A percentile compares a stretch with the other conserved stretches of the same genome.
phyloP scores from a whole-genome alignment of 2,329 filamentous ascomycete species.

The Phialophora macrospora region DNA sequence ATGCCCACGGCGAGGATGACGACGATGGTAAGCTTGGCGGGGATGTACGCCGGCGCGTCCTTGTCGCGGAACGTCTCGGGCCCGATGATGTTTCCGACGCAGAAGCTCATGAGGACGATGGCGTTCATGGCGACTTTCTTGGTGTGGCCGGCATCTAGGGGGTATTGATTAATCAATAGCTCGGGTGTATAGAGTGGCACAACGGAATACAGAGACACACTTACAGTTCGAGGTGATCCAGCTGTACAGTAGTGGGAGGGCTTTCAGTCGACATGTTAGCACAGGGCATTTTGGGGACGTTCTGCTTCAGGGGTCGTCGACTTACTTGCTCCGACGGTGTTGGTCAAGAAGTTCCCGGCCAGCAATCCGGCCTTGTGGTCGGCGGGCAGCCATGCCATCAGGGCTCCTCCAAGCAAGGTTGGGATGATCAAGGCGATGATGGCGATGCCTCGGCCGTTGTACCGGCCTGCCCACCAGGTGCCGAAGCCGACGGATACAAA shows the following conservation, averaged over 20 bases:
- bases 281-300: neutral
- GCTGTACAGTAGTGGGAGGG: conserved; percentile 51
- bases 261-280: conserved; percentile 14
- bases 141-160: conserved; percentile 50
- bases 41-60: conserved; percentile 49
- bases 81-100: conserved; percentile 52
- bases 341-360: conserved; percentile 52
- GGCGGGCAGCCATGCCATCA: conserved; percentile 45
- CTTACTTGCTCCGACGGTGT: conserved; percentile 48
- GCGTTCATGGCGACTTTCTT: conserved; percentile 58
- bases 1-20: conserved; percentile 45
- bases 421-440: conserved; percentile 53
- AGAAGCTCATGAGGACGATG: conserved; percentile 51
- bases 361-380: conserved; percentile 50
- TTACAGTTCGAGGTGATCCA: conserved; percentile 53
- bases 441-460: conserved; percentile 49
- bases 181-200: neutral
- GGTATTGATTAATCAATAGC: neutral
- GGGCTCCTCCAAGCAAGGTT: conserved; percentile 52
- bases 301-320: neutral
- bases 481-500: conserved; percentile 50
- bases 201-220: neutral
- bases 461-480: conserved; percentile 47
- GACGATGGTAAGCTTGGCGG: conserved; percentile 50
- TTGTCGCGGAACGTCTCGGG: conserved; percentile 52